These are phyloP conservation scores for Apophysomyces trapeziformis DNA, from an alignment of 371 early-diverging fungal genomes.

Conservation along the genomic window DNA sequence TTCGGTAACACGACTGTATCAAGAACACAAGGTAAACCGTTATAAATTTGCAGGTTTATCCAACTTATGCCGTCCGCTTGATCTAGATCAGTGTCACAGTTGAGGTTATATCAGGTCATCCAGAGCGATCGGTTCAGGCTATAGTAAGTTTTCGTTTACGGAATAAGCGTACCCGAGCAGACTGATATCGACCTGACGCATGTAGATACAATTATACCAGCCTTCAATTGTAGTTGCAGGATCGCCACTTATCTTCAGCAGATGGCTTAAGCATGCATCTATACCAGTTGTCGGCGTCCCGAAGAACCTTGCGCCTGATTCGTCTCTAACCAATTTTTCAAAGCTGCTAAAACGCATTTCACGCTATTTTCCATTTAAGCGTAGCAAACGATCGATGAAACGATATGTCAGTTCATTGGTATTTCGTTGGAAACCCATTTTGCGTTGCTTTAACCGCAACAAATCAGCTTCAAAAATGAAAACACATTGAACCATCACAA, in stretches of 20 bases:
- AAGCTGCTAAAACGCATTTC: background rate
- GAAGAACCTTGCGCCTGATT: background rate
- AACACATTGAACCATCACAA: background rate
- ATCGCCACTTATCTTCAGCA: conserved; percentile 10
- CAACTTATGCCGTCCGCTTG: background rate
- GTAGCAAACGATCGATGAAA: background rate
- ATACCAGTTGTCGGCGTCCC: conserved; percentile 10
- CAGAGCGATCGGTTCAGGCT: conserved; percentile 6
- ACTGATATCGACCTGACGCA: background rate
- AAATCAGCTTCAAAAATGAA: background rate
- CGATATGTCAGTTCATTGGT: background rate
- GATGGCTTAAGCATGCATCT: conserved; percentile 14
- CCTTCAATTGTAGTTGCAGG: conserved; percentile 19
- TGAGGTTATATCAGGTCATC: conserved; percentile 7
- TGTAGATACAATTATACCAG: conserved; percentile 22
- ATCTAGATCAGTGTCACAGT: conserved; percentile 9
- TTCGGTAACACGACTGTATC: background rate
- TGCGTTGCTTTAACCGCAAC: background rate
- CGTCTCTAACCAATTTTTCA: background rate
- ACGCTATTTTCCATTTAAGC: background rate
- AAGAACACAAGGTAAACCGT: background rate
- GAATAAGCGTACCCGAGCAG: background rate
- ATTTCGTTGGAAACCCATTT: background rate
- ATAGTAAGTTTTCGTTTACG: conserved; percentile 8
- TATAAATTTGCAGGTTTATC: background rate